Percentiles rank a stretch among this genome's conserved stretches.
Conservation (phyloP, 352 stramenopile genomes). For the Phytophthora foliorum region DNA sequence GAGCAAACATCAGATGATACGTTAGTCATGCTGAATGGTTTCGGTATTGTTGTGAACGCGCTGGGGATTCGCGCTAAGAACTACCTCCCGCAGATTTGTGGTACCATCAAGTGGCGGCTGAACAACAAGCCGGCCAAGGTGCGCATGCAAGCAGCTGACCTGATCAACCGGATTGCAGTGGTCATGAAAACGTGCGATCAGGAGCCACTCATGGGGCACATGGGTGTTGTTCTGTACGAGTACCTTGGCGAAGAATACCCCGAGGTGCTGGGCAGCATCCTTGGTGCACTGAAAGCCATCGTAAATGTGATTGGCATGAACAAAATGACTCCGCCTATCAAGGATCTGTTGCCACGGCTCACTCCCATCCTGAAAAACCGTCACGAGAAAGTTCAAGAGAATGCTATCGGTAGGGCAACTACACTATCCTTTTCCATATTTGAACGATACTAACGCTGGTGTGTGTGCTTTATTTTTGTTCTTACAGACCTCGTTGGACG, state of each 20-base stretch:
- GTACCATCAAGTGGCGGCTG: conserved; percentile 99
- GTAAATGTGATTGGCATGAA: conserved; percentile 99
- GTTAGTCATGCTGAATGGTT: conserved; percentile 97
- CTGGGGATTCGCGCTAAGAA: conserved; percentile 98
- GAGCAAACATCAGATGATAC: conserved; percentile 96
- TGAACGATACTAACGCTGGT: background rate
- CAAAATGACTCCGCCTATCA: conserved; percentile 99
- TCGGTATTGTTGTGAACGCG: conserved; percentile 98
- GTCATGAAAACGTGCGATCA: conserved; percentile 99
- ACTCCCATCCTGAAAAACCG: conserved; percentile 99
- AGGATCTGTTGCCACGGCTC: conserved; percentile 98
- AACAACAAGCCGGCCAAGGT: conserved; percentile 99
- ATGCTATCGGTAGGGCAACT: conserved; percentile 85
- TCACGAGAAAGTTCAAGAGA: conserved; percentile 99
- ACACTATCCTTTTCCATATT: background rate
- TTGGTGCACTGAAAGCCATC: conserved; percentile 98
- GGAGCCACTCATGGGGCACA: conserved; percentile 98
- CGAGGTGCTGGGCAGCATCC: conserved; percentile 98
- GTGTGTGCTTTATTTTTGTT: background rate
- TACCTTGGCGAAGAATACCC: conserved; percentile 99
- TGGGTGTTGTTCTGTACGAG: conserved; percentile 99
- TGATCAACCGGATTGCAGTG: conserved; percentile 98
- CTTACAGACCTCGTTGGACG: conserved; percentile 95
- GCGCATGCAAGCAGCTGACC: conserved; percentile 98
- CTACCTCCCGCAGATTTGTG: conserved; percentile 99